Evolutionary conservation across 106 monocot species (phyloP).

Genomic region (Platanthera zijinensis): DNA sequence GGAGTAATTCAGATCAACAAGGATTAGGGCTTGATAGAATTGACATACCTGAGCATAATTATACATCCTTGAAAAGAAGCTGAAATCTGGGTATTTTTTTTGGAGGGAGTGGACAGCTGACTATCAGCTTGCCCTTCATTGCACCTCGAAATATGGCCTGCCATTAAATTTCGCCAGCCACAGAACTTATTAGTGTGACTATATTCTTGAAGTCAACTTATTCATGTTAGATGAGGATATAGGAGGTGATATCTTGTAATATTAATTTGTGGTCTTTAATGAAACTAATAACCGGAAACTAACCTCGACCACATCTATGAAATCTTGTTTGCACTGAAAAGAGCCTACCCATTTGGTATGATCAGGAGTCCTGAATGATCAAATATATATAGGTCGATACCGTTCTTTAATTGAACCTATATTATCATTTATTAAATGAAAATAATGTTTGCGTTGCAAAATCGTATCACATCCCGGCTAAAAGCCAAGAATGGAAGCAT

Average conservation of each 20-base stretch:
- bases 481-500: no score
- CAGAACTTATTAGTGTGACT: no score
- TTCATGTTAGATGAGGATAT: background rate
- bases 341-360: constrained; percentile 95
- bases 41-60: background rate
- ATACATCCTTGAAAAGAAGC: constrained; percentile 57
- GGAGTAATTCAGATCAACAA: no score
- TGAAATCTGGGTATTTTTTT: constrained; percentile 79
- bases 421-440: no score
- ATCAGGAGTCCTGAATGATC: constrained; percentile 65
- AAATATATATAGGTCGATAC: constrained; percentile 1
- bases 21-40: no score
- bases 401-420: no score
- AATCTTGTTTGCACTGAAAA: constrained; percentile 82
- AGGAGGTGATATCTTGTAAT: background rate
- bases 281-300: constrained; percentile 2
- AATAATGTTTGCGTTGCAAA: no score
- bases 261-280: background rate
- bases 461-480: no score
- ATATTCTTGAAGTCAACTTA: background rate
- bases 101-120: constrained; percentile 71
- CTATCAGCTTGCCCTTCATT: constrained; percentile 94
- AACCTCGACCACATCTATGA: constrained; percentile 95
- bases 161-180: background rate
- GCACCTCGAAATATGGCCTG: constrained; percentile 87